Percentiles rank a stretch among this genome's conserved stretches.
These are phyloP conservation scores for Cystoisospora suis DNA, from an alignment of 169 alveolate genomes.

Conservation along the genomic window DNA sequence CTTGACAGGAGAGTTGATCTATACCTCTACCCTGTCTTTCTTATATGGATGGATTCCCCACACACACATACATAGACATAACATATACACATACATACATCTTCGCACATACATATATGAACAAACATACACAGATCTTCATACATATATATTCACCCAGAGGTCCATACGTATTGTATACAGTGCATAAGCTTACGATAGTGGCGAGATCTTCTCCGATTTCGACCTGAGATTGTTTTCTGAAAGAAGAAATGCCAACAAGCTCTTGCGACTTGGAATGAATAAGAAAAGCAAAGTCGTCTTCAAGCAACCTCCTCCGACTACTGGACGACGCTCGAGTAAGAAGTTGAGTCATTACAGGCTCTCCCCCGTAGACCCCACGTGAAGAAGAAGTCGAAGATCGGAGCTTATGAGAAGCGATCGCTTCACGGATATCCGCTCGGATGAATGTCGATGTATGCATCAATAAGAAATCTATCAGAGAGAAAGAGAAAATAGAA, in stretches of 20 bases:
- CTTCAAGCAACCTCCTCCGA: neutral
- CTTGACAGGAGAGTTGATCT: too few relatives aligned
- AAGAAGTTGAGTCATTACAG: constrained; percentile 23
- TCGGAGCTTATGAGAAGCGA: neutral
- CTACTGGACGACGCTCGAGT: constrained; percentile 4
- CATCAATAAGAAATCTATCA: constrained; percentile 5
- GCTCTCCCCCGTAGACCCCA: neutral
- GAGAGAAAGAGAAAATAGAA: neutral
- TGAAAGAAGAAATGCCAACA: neutral
- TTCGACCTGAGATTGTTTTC: neutral
- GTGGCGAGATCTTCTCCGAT: neutral
- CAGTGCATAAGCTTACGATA: neutral
- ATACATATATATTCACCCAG: neutral
- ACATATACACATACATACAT: neutral
- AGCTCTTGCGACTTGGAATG: neutral
- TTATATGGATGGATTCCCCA: too few relatives aligned
- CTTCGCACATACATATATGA: neutral
- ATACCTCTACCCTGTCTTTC: too few relatives aligned
- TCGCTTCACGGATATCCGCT: neutral
- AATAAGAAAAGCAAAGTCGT: neutral
- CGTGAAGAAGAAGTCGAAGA: neutral
- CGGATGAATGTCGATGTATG: neutral
- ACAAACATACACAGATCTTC: neutral
- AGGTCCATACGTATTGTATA: neutral
- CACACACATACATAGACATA: neutral